Evolutionary conservation across 306 rosid species (phyloP), one percentile per base, ranked within the genome.

Genomic region (Acmispon strigosus): DNA sequence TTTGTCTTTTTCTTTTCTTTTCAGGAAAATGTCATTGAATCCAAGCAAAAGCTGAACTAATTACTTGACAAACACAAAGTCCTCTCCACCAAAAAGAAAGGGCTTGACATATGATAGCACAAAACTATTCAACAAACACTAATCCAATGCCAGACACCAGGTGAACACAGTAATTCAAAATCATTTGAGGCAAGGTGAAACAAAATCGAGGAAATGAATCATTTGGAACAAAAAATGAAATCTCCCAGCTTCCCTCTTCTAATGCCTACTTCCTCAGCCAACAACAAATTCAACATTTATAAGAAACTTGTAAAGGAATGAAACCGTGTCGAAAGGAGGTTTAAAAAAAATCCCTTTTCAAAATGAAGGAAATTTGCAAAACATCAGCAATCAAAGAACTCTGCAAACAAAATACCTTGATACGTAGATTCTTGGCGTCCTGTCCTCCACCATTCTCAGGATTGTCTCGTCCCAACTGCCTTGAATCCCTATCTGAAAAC

Each of bases 371-470:
- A 50, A 3, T 64, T 15, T 37, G 62, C 19, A 75, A 64, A 75
- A 44, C 24, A 65, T 45, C 10, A 75, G 9, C 16, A 61, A 72
- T 52, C 58, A 14, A 69, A 32, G 9, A 56, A 36, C 44, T 55
- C 55, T 2, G 27, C 47, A 43, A 27, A 50, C 47, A 39, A 41
- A 78, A 39, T 82, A 91, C 99, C 97, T 95, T 95, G 9, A 95
- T 93, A 12, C 96, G 96, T 13, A 91, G 81, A 79, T 95, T 95
- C 80, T 91, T 95, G 17, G 97, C 88, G 62, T 95, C 99, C 1
- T 78, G 77, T 14, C 80, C 92, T 53, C 89, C 96, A 69, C 78
- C 80, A 70, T 85, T 84, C 75, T 85, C 96, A 24, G 72, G 58
- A 86, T 65, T 86, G 9, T 80, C 80, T 80, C 90, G 87, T 64